Percentiles rank a stretch among this genome's conserved stretches.
phyloP scores from a whole-genome alignment of 192 early-diverging fungal species.

The Obelidium mucronatum region DNA sequence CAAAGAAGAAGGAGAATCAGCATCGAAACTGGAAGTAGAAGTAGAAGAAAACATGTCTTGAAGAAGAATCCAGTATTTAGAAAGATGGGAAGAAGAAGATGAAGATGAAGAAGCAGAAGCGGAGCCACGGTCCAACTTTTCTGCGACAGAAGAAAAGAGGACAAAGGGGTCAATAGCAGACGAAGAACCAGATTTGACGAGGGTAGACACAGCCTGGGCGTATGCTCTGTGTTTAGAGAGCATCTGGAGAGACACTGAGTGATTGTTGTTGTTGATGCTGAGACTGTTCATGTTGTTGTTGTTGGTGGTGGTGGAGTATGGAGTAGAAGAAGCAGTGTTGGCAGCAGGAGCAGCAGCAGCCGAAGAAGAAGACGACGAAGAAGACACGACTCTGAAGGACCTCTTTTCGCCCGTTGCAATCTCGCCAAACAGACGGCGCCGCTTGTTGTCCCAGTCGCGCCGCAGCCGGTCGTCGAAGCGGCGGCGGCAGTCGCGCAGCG shows the following conservation, averaged over 20 bases:
- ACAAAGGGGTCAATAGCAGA: conserved; percentile 1
- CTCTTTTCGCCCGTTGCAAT: background rate
- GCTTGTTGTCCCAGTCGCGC: conserved; percentile 76
- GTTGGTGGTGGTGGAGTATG: background rate
- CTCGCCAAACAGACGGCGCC: conserved; percentile 82
- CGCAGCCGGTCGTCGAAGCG: conserved; percentile 63
- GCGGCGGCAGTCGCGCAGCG: conserved; percentile 73
- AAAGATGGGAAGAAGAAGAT: background rate
- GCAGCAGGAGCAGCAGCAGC: background rate
- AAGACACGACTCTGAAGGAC: background rate
- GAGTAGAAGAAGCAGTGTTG: background rate
- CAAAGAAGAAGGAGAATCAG: background rate
- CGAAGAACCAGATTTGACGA: background rate
- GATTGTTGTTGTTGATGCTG: background rate
- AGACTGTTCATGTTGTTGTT: background rate
- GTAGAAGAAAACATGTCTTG: conserved; percentile 5
- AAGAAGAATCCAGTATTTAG: conserved; percentile 51
- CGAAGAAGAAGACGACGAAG: background rate
- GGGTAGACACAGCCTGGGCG: background rate
- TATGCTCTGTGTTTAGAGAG: conserved; percentile 19
- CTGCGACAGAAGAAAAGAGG: background rate
- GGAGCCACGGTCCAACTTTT: conserved; percentile 8
- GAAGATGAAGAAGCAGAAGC: background rate
- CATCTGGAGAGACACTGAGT: conserved; percentile 27
- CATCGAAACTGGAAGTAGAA: background rate